Conservation (phyloP, 2,329 filamentous ascomycete genomes). For the Sclerotinia spermophila region DNA sequence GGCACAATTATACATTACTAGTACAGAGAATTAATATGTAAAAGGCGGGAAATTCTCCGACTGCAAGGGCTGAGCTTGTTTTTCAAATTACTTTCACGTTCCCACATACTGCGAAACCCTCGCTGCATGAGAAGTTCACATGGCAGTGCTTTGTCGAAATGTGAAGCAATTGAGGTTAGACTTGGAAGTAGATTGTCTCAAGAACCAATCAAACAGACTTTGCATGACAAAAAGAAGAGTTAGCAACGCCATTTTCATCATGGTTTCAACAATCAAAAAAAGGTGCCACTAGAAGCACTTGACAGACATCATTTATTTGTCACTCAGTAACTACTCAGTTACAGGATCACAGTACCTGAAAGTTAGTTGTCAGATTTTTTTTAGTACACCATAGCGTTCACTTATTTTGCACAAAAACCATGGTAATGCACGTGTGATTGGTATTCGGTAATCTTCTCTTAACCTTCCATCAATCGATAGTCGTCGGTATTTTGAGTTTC, state of each 20-base stretch:
- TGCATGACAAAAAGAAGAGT: not conserved
- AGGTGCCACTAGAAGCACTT: not conserved
- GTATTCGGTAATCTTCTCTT: not conserved
- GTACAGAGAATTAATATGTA: not conserved
- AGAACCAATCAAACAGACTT: not conserved
- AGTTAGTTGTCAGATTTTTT: not conserved
- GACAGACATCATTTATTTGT: not conserved
- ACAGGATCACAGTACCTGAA: not conserved
- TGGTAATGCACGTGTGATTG: no score
- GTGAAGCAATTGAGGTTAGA: not conserved
- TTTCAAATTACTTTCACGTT: not conserved
- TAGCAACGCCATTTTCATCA: not conserved
- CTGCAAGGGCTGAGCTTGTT: not conserved
- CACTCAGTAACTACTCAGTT: not conserved
- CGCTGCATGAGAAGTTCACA: not conserved
- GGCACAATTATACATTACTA: not conserved
- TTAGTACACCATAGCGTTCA: not conserved
- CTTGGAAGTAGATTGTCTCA: not conserved
- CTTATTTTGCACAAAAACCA: not conserved
- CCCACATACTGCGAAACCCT: not conserved
- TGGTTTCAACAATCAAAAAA: not conserved
- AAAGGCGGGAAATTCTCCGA: not conserved
- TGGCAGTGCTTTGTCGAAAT: not conserved
- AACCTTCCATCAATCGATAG: not conserved
- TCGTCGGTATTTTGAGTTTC: not conserved